A percentile compares a stretch with the other conserved stretches of the same genome.
Conservation (phyloP, 106 monocot genomes). For the Dioscorea alata region DNA sequence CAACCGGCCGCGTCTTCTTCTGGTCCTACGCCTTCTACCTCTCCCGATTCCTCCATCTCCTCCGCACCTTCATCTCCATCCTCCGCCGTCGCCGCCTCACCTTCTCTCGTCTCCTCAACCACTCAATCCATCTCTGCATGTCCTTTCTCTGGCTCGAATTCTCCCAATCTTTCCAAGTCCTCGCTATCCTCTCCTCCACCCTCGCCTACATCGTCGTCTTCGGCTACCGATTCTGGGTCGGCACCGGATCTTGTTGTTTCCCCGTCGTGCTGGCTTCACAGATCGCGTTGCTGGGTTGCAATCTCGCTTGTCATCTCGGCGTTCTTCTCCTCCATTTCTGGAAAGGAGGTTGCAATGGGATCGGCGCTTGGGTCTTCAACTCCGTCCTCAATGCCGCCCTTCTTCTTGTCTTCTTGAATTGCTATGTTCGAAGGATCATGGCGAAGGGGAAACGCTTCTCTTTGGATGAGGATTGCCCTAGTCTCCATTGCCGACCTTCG, state of each 20-base stretch:
- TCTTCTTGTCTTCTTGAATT: slow-evolving; percentile 46
- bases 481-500: slow-evolving; percentile 1
- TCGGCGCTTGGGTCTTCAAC: slow-evolving; percentile 90
- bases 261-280: slow-evolving; percentile 59
- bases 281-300: slow-evolving; percentile 48
- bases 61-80: slow-evolving; percentile 70
- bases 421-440: slow-evolving; percentile 12
- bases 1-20: slow-evolving; percentile 91
- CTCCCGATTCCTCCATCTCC: slow-evolving; percentile 73
- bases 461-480: slow-evolving; percentile 25
- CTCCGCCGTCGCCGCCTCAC: slow-evolving; percentile 33
- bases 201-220: slow-evolving; percentile 64
- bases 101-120: slow-evolving; percentile 33
- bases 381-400: slow-evolving; percentile 66
- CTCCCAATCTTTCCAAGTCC: slow-evolving; percentile 93
- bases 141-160: slow-evolving; percentile 98
- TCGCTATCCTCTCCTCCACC: slow-evolving; percentile 66
- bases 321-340: slow-evolving; percentile 63
- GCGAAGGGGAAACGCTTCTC: slow-evolving; percentile 4
- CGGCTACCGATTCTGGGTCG: slow-evolving; percentile 86
- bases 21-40: slow-evolving; percentile 93
- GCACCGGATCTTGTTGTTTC: slow-evolving; percentile 16
- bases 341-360: slow-evolving; percentile 81
- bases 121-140: slow-evolving; percentile 57
- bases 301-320: slow-evolving; percentile 64